Evolutionary conservation across 2,329 filamentous ascomycete genomes (phyloP), one percentile per base, ranked within the genome.

Genomic region (Epichloe sylvatica): DNA sequence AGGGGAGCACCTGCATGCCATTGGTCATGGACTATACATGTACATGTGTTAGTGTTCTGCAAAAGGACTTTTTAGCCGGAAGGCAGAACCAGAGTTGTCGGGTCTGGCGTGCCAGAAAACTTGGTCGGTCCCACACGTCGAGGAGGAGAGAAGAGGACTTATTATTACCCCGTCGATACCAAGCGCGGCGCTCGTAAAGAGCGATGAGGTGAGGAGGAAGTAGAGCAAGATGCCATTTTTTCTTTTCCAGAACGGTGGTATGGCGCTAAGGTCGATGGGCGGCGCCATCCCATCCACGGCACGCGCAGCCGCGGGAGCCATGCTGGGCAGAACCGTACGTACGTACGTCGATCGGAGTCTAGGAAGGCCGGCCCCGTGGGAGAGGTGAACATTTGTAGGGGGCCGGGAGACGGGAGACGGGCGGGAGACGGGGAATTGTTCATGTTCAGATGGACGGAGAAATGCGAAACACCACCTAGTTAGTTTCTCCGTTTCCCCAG

Each of bases 191-290:
- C 67, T 70, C 35, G 68, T 65, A 34, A 70, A 54, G 1, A 70
- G 59, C 4, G 68, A 70, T 0, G 68, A 70, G 0, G 68, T 70
- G 15, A 70, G 61, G 3, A 70, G 55, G 37, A 70, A 70, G 54
- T 70, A 70, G 4, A 70, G 57, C 15, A 70, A 54, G 3, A 69
- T 58, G 2, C 68, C 68, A 61, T 71, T 72, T 44, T 67, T 70
- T 12, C 65, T 53, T 11, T 58, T 58, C 59, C 62, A 67, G 47
- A 67, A 67, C 0, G 63, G 64, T 1, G 63, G 58, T 5, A 64
- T 55, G 0, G 58, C 44, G 3, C 55, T 52, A 34, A 66, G 51
- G 49, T 67, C 63, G 17, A 67, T 61, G 2, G 61, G 57, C 15
- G 63, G 56, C 35, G 55, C 42, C 21, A 66, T 61, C 35, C 57